phyloP scores from a whole-genome alignment of 225 moss, liverwort and hornwort species.

The Marchantia paleacea region DNA sequence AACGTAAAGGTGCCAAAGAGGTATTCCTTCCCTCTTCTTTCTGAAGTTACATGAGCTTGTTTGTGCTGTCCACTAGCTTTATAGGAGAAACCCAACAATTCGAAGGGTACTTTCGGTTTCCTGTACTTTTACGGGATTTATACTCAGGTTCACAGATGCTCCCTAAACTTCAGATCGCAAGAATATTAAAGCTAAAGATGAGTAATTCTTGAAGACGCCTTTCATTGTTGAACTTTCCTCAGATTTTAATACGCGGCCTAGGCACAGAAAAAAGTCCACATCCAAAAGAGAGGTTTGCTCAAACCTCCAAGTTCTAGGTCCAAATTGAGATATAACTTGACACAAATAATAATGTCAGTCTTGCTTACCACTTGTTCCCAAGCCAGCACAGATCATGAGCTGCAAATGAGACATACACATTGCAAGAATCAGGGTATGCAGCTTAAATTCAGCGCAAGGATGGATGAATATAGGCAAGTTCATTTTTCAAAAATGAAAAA shows the following conservation, averaged over 20 bases:
- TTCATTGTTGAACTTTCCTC: too few species aligned
- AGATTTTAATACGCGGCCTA: not conserved
- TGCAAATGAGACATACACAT: conserved; percentile 27
- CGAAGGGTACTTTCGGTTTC: too few species aligned
- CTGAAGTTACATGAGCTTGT: too few species aligned
- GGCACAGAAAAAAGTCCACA: not conserved
- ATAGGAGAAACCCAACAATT: too few species aligned
- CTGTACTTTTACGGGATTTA: too few species aligned
- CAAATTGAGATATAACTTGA: not conserved
- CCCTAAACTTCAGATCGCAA: too few species aligned
- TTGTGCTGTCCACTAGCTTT: too few species aligned
- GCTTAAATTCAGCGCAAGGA: not conserved
- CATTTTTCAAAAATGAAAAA: not conserved
- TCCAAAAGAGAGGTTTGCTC: too few species aligned
- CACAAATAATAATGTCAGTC: not conserved
- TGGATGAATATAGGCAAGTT: not conserved
- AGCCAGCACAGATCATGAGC: conserved; percentile 60
- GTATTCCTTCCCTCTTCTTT: not conserved
- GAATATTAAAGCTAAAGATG: too few species aligned
- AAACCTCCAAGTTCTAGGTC: not conserved
- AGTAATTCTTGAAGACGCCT: too few species aligned
- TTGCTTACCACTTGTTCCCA: conserved; percentile 50
- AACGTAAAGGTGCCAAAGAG: not conserved
- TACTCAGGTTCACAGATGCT: too few species aligned
- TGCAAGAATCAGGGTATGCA: not conserved